A percentile compares a stretch with the other conserved stretches of the same genome.
Conservation (phyloP, 495 filamentous ascomycete species). For the Neurospora sp. region DNA sequence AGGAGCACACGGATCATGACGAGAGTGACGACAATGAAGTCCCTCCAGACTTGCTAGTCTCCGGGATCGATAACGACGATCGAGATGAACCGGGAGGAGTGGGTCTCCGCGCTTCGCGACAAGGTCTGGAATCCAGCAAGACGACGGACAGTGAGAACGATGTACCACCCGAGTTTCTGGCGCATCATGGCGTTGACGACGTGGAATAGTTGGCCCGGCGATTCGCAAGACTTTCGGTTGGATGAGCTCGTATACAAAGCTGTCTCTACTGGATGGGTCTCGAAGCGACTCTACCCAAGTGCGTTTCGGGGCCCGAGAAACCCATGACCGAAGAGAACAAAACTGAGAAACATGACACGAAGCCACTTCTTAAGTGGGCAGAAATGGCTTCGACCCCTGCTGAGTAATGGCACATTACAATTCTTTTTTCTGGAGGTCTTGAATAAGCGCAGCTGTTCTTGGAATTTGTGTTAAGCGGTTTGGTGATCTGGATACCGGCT, state of each 20-base stretch:
- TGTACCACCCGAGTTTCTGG: slow-evolving; percentile 31
- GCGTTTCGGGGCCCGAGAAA: no score
- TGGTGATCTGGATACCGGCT: no score
- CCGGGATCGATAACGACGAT: not conserved
- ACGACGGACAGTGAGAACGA: slow-evolving; percentile 29
- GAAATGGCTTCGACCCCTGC: no score
- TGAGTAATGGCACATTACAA: not conserved
- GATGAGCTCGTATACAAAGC: not conserved
- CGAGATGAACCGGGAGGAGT: not conserved
- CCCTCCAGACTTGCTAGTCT: slow-evolving; percentile 11
- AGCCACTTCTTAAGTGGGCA: no score
- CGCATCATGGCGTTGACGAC: slow-evolving; percentile 3
- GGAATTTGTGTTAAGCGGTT: not conserved
- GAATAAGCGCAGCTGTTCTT: not conserved
- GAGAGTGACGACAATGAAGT: slow-evolving; percentile 22
- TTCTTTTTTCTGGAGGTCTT: not conserved
- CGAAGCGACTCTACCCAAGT: no score
- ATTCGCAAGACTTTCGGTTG: not conserved
- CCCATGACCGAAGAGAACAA: no score
- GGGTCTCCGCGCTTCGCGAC: not conserved
- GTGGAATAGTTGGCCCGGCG: not conserved
- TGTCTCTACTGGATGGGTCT: not conserved
- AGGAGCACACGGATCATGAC: slow-evolving; percentile 3
- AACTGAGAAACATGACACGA: no score
- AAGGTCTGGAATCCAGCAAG: slow-evolving; percentile 8